These are phyloP conservation scores for Mycena belliarum DNA, from an alignment of 768 basidiomycete genomes.

Conservation along the genomic window DNA sequence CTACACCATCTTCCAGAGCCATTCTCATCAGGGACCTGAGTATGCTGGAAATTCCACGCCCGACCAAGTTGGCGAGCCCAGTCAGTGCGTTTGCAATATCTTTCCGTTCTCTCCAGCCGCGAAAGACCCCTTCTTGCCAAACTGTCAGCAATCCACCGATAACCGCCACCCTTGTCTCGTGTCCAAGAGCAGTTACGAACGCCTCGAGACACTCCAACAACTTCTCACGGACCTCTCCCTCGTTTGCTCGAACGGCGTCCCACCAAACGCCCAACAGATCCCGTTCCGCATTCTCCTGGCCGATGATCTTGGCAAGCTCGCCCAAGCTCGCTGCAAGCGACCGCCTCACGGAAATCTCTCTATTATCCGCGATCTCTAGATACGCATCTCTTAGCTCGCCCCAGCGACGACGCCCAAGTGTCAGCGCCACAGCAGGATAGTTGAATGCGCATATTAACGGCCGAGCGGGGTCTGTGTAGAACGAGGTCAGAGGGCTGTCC, in stretches of 20 bases:
- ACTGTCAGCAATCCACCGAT: conserved; percentile 48
- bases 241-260: conserved; percentile 52
- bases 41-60: conserved; percentile 42
- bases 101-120: conserved; percentile 82
- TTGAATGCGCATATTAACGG: conserved; percentile 85
- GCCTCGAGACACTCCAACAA: conserved; percentile 65
- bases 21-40: conserved; percentile 56
- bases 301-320: conserved; percentile 85
- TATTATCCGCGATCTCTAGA: conserved; percentile 60
- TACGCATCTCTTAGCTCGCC: conserved; percentile 68
- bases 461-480: conserved; percentile 68
- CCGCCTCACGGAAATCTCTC: conserved; percentile 62
- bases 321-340: conserved; percentile 88
- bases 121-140: conserved; percentile 61
- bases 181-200: conserved; percentile 56
- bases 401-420: conserved; percentile 81
- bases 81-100: conserved; percentile 58
- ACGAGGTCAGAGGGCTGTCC: conserved; percentile 37
- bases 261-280: conserved; percentile 79
- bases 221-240: conserved; percentile 74
- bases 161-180: conserved; percentile 43
- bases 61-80: conserved; percentile 44
- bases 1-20: conserved; percentile 75
- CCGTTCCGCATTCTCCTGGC: conserved; percentile 58
- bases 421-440: conserved; percentile 86